A percentile compares a stretch with the other conserved stretches of the same genome.
Evolutionary conservation across 257 asterid species (phyloP).

Genomic region (Nemophila menziesii): DNA sequence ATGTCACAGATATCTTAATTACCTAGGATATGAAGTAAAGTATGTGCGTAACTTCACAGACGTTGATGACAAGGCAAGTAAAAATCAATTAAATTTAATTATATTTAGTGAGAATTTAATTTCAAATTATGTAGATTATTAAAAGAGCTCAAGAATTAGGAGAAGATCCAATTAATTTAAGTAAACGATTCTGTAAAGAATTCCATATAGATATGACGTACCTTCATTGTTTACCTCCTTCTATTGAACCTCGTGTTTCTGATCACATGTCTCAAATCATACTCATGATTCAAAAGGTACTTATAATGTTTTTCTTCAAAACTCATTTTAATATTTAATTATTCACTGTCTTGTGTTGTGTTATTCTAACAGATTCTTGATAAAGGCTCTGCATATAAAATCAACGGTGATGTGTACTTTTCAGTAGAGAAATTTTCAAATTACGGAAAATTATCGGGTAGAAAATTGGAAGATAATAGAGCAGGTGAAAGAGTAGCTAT

Average conservation of each 20-base stretch:
- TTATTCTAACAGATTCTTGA: constrained; percentile 49
- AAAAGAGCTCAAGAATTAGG: constrained; percentile 75
- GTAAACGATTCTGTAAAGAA: constrained; percentile 82
- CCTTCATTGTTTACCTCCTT: constrained; percentile 81
- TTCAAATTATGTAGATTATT: constrained; percentile 79
- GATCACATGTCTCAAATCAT: constrained; percentile 81
- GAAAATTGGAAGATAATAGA: constrained; percentile 84
- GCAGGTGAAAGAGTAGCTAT: constrained; percentile 94
- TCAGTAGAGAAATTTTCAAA: constrained; percentile 77
- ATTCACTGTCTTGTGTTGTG: constrained; percentile 14
- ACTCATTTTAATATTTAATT: neutral
- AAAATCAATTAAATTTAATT: neutral
- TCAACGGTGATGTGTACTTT: constrained; percentile 84
- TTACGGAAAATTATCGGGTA: constrained; percentile 85
- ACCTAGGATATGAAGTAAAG: constrained; percentile 85
- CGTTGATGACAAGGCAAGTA: constrained; percentile 87
- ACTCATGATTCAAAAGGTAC: constrained; percentile 79
- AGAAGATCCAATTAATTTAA: constrained; percentile 73
- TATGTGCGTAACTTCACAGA: constrained; percentile 94
- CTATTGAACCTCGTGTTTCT: constrained; percentile 89
- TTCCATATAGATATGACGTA: constrained; percentile 71
- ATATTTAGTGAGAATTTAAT: constrained; percentile 1
- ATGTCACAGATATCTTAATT: constrained; percentile 85
- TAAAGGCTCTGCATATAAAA: constrained; percentile 64
- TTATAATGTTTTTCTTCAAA: neutral